These are phyloP conservation scores for Cinnamomum chago DNA, from an alignment of 164 flowering plant species.

Conservation along the genomic window DNA sequence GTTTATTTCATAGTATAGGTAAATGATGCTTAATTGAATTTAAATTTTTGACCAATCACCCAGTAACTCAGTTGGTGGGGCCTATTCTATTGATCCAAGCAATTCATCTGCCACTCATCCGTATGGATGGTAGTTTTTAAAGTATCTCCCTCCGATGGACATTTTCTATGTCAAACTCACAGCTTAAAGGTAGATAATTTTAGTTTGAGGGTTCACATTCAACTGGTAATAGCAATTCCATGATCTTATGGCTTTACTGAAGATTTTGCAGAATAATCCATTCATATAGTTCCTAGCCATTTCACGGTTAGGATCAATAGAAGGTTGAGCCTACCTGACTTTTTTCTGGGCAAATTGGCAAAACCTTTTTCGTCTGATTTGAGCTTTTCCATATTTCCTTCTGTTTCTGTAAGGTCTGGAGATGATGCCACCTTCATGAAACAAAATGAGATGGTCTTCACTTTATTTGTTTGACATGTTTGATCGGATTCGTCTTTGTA, in stretches of 20 bases:
- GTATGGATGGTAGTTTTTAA: no score
- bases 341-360: not conserved
- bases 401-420: not conserved
- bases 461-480: constrained; percentile 4
- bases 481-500: constrained; percentile 10
- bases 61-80: not conserved
- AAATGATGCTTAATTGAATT: no score
- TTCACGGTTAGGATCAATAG: not conserved
- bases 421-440: constrained; percentile 1
- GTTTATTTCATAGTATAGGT: not conserved
- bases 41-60: not conserved
- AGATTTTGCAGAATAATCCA: no score
- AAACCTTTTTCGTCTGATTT: not conserved
- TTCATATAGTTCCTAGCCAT: not conserved
- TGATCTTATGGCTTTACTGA: no score
- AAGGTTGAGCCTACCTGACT: not conserved
- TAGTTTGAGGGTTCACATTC: no score
- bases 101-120: not conserved
- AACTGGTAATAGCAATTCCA: no score
- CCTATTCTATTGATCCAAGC: not conserved
- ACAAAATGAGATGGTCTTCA: not conserved
- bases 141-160: no score
- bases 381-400: not conserved
- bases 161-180: no score
- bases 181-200: no score